These are phyloP conservation scores for Nitzschia sp. DNA, from an alignment of 108 stramenopile genomes.

Conservation along the genomic window DNA sequence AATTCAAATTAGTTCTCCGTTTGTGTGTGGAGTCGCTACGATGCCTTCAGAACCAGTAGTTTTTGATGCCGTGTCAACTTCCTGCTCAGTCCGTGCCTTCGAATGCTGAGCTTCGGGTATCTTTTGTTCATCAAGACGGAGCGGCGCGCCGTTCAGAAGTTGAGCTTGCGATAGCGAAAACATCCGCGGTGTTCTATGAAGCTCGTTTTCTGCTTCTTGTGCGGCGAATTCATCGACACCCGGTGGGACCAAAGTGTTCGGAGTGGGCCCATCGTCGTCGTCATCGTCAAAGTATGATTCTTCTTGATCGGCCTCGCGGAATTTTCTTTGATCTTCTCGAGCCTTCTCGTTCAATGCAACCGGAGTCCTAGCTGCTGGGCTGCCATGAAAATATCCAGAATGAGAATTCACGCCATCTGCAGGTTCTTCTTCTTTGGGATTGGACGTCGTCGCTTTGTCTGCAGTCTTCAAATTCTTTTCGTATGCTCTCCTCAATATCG, in stretches of 20 bases:
- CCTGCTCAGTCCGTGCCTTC: too few relatives aligned
- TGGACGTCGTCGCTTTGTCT: background rate
- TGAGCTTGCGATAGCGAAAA: slow-evolving; percentile 29
- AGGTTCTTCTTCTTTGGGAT: slow-evolving; percentile 1
- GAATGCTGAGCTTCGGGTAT: background rate
- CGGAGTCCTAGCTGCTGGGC: background rate
- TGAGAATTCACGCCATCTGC: background rate
- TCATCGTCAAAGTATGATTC: slow-evolving; percentile 85
- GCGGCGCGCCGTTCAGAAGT: slow-evolving; percentile 14
- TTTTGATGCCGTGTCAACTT: background rate
- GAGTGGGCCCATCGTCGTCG: slow-evolving; percentile 36
- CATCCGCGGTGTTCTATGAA: slow-evolving; percentile 30
- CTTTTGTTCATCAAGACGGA: background rate
- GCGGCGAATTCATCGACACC: slow-evolving; percentile 20
- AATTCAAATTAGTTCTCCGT: background rate
- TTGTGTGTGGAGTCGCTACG: background rate
- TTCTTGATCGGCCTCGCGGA: slow-evolving; percentile 74
- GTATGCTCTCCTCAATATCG: slow-evolving; percentile 61
- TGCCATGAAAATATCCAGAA: slow-evolving; percentile 3
- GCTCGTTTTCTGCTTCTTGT: slow-evolving; percentile 12
- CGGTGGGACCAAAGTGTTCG: slow-evolving; percentile 4
- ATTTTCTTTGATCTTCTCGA: slow-evolving; percentile 62
- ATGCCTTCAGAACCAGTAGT: background rate
- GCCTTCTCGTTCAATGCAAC: slow-evolving; percentile 32
- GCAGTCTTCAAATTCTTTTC: slow-evolving; percentile 39